Conservation (phyloP, 768 basidiomycete species). For the Tulasnella sp. region DNA sequence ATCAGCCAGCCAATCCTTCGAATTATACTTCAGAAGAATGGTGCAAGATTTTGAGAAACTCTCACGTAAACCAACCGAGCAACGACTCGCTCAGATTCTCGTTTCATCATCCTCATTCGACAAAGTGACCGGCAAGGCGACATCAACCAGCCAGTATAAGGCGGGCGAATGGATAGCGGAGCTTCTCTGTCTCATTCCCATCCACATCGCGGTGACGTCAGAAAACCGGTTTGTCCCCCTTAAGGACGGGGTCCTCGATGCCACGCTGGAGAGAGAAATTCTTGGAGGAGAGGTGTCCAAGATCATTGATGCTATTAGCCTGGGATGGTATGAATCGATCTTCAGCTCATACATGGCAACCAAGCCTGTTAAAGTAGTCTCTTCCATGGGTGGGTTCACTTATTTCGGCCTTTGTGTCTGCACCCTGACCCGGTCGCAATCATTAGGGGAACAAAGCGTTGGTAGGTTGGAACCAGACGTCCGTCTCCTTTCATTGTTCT, state of each 20-base stretch:
- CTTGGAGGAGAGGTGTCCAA: slow-evolving; percentile 51
- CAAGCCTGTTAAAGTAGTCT: slow-evolving; percentile 59
- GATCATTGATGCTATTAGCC: slow-evolving; percentile 48
- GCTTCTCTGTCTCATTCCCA: slow-evolving; percentile 54
- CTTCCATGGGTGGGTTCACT: slow-evolving; percentile 46
- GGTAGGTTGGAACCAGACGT: slow-evolving; percentile 31
- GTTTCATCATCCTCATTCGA: slow-evolving; percentile 1
- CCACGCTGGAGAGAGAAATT: slow-evolving; percentile 43
- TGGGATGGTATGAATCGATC: slow-evolving; percentile 60
- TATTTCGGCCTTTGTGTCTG: neutral
- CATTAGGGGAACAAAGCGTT: slow-evolving; percentile 35
- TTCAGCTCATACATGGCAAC: slow-evolving; percentile 54
- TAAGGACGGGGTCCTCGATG: slow-evolving; percentile 48
- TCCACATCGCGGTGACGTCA: slow-evolving; percentile 51
- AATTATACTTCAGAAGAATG: slow-evolving; percentile 40
- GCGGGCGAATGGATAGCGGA: slow-evolving; percentile 57
- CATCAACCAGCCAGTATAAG: slow-evolving; percentile 30
- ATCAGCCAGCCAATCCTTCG: neutral
- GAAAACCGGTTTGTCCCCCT: slow-evolving; percentile 56
- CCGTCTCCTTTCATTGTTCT: neutral
- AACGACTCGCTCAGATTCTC: neutral
- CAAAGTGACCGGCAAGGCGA: slow-evolving; percentile 24
- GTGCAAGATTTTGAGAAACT: slow-evolving; percentile 42
- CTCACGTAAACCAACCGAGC: slow-evolving; percentile 47
- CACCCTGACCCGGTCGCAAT: neutral